Percentiles rank a stretch among this genome's conserved stretches.
These are phyloP conservation scores for Peronosclerospora sorghi DNA, from an alignment of 352 stramenopile genomes.

Conservation along the genomic window DNA sequence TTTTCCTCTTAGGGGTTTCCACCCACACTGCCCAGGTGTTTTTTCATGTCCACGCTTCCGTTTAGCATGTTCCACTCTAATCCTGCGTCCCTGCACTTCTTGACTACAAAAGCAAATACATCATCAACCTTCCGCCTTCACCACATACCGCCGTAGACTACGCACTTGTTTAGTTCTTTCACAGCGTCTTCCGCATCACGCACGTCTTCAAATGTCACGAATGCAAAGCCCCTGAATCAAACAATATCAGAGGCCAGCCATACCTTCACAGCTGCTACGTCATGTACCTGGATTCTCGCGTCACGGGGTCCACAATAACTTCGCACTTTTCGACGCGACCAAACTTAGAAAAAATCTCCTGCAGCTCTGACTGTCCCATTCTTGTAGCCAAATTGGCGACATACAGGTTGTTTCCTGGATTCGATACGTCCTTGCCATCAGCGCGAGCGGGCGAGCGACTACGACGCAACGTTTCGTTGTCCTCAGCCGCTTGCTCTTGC, in stretches of 20 bases:
- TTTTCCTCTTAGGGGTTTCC: neutral
- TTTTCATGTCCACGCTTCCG: conserved; percentile 70
- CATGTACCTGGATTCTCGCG: conserved; percentile 49
- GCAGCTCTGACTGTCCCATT: conserved; percentile 45
- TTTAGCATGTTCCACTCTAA: conserved; percentile 76
- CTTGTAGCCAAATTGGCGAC: conserved; percentile 55
- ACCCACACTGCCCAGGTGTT: conserved; percentile 76
- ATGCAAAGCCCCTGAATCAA: conserved; percentile 47
- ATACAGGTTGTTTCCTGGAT: conserved; percentile 77
- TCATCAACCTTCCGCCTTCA: conserved; percentile 1
- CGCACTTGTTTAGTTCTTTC: conserved; percentile 71
- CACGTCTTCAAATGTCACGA: conserved; percentile 70
- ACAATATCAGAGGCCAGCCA: neutral
- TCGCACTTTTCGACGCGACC: conserved; percentile 65
- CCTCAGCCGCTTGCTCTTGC: conserved; percentile 1
- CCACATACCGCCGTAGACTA: neutral
- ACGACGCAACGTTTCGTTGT: conserved; percentile 5
- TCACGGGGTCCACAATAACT: conserved; percentile 71
- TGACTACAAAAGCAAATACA: conserved; percentile 25
- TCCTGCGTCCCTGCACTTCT: conserved; percentile 57
- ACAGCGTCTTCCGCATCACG: conserved; percentile 69
- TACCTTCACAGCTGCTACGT: neutral
- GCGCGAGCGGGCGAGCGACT: conserved; percentile 27
- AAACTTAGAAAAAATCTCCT: conserved; percentile 68
- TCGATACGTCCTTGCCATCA: conserved; percentile 16